Evolutionary conservation across 768 basidiomycete species (phyloP).

Genomic region (Daedaleopsis sinensis): DNA sequence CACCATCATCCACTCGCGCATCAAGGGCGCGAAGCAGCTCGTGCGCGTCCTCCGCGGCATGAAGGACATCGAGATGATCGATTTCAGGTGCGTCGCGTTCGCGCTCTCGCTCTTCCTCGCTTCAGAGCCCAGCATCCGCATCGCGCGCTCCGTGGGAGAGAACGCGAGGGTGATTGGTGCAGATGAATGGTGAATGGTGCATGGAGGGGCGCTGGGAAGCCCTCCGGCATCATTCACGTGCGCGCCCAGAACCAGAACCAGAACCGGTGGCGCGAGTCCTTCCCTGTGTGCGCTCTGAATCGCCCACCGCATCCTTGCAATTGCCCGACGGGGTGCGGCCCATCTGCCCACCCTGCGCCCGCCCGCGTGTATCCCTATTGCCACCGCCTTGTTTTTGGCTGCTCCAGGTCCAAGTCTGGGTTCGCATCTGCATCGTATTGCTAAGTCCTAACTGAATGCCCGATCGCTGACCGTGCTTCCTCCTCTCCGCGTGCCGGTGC

Average conservation of each 20-base stretch:
- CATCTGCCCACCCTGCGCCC: neutral
- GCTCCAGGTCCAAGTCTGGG: neutral
- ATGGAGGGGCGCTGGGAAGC: neutral
- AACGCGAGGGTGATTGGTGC: neutral
- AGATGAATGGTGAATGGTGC: conserved; percentile 1
- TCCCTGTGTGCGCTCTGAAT: neutral
- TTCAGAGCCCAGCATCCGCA: neutral
- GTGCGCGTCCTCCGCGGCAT: conserved; percentile 73
- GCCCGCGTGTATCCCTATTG: neutral
- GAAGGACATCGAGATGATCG: conserved; percentile 84
- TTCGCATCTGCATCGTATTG: neutral
- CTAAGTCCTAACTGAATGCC: conserved; percentile 16
- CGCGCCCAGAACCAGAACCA: conserved; percentile 3
- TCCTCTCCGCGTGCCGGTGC: neutral
- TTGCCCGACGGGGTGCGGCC: neutral
- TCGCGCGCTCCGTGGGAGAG: neutral
- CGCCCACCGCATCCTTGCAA: neutral
- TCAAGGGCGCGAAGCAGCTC: conserved; percentile 75
- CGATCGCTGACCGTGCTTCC: conserved; percentile 7
- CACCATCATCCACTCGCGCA: conserved; percentile 80
- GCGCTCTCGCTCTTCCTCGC: conserved; percentile 1
- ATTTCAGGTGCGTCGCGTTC: conserved; percentile 68
- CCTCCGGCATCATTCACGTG: conserved; percentile 5
- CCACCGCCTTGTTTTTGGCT: neutral
- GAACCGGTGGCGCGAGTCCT: neutral